Base-by-base conservation (phyloP, 192 early-diverging fungal species). In the Chytriomyces confervae region DNA sequence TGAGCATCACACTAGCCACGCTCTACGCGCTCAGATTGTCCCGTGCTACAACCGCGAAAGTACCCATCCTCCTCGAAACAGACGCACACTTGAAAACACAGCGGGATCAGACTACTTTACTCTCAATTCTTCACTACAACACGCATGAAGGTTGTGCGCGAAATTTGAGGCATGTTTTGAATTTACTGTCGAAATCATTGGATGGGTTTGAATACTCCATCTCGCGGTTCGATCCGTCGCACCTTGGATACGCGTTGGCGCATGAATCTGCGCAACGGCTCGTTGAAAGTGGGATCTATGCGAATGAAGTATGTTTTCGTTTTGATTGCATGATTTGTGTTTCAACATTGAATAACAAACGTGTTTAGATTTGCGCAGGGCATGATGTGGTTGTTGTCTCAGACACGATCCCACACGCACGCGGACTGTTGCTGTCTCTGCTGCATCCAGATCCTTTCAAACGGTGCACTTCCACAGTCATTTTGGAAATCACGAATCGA, bases 381-480 rank as follows among this genome's bases (percentile, higher is more conserved):
- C 45, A 62, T 10, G 72, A 74, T 63, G 53, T 74, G 18, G 61
- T 74, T 45, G 43, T 74, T 60, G 46, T 74, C 8, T 43, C 36
- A 13, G 72, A 74, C 45, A 74, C 72, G 13, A 74, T 63, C 13
- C 72, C 72, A n/a, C 72, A 74, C 72, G 72, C 61, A n/a, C 18
- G 61, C 10, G 72, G 61, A 16, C 61, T 74, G 60, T 44, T 74
- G 24, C 36, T 63, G 3, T 61, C 72, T 10, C 72, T 74, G 8
- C 9, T 74, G 7, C 16, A n/a, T 20, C 9, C 13, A 13, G 47
- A 70, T 70, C 36, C 72, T 7, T 9, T 61, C 7, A 63, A 61
- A n/a, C 2, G 45, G 43, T 61, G 61, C 24, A 62, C 36, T n/a
- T 61, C 72, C 9, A 74, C 61, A n/a, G 61, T 74, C 24, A 49